Base-by-base conservation (phyloP, 345 rosid species). In the Sisymbrium altissimum region DNA sequence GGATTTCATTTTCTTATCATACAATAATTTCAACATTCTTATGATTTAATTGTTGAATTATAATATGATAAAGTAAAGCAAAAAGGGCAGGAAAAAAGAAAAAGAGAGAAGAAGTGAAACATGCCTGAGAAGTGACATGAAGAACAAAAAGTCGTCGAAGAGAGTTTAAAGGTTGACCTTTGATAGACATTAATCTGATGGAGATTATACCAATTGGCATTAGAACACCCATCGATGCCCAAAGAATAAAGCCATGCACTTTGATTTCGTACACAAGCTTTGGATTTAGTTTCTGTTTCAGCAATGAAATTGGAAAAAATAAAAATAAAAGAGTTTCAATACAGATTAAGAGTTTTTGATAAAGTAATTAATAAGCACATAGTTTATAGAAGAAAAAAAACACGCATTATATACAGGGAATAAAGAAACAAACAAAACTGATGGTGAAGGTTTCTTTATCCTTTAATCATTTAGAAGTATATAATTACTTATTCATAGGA, bases 141-240 rank as follows among this genome's bases (percentile, higher is more conserved):
- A 91, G 65, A 74, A 81, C 84, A 84, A 86, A 86, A 43, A 93
- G 58, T 63, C 70, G 76, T 69, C 70, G 87, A 45, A 52, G 68
- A 71, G 83, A 77, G 70, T 39, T 65, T 25, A 75, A 70, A 78
- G 79, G 61, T 57, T 83, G 78, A 32, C 78, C 82, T 80, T 74
- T 86, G 38, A 50, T 77, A 70, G 89, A 85, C 81, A 91, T 81
- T 45, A 63, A 54, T 79, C 97, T 85, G 25, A 87, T 82, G 3
- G 78, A 79, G 30, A 93, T 81, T 55, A 93, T 87, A 56, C 94
- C 98, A 62, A 85, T 50, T 64, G 98, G 98, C 84, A 82, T 77
- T 13, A 93, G 79, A 43, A 93, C 80, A 10, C 98, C 97, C 87
- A 93, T 79, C 13, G 98, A 84, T 44, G 77, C 83, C 98, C 98